These are phyloP conservation scores for Xerocomellus amylosporus DNA, from an alignment of 768 basidiomycete species.

Conservation along the genomic window DNA sequence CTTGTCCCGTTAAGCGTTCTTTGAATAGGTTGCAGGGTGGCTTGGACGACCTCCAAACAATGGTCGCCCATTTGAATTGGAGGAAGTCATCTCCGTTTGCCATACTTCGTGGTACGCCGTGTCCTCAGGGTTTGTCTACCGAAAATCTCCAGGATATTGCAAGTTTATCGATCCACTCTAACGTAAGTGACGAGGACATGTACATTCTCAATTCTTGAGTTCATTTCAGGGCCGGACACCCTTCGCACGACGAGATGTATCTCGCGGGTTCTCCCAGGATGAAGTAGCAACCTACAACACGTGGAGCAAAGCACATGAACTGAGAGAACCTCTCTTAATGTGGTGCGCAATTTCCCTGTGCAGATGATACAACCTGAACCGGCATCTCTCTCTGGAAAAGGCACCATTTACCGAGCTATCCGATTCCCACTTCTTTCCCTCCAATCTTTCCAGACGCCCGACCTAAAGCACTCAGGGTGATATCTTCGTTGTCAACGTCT, in stretches of 20 bases:
- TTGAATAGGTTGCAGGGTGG: slow-evolving; percentile 34
- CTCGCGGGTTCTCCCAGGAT: slow-evolving; percentile 52
- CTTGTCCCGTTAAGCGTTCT: not conserved
- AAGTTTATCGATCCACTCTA: slow-evolving; percentile 41
- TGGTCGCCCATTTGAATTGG: slow-evolving; percentile 51
- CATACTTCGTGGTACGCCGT: slow-evolving; percentile 55
- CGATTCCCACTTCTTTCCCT: slow-evolving; percentile 61
- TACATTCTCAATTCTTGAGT: not conserved
- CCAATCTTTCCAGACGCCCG: slow-evolving; percentile 34
- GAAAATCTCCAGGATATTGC: slow-evolving; percentile 30
- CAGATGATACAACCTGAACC: slow-evolving; percentile 3
- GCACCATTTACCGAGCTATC: slow-evolving; percentile 50
- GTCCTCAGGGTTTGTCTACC: slow-evolving; percentile 31
- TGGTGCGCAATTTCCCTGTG: slow-evolving; percentile 34
- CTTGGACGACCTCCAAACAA: slow-evolving; percentile 40
- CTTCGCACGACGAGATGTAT: slow-evolving; percentile 51
- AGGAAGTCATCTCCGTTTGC: slow-evolving; percentile 52
- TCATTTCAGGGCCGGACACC: slow-evolving; percentile 17
- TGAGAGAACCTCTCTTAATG: slow-evolving; percentile 32
- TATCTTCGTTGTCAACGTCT: slow-evolving; percentile 49
- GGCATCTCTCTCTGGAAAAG: slow-evolving; percentile 30
- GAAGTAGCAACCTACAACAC: slow-evolving; percentile 38
- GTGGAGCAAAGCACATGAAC: slow-evolving; percentile 34
- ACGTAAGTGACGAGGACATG: slow-evolving; percentile 14
- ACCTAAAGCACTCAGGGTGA: slow-evolving; percentile 21